Percentiles rank a stretch among this genome's conserved stretches.
These are phyloP conservation scores for Penicillium riverlandense DNA, from an alignment of 495 filamentous ascomycete genomes.

Conservation along the genomic window DNA sequence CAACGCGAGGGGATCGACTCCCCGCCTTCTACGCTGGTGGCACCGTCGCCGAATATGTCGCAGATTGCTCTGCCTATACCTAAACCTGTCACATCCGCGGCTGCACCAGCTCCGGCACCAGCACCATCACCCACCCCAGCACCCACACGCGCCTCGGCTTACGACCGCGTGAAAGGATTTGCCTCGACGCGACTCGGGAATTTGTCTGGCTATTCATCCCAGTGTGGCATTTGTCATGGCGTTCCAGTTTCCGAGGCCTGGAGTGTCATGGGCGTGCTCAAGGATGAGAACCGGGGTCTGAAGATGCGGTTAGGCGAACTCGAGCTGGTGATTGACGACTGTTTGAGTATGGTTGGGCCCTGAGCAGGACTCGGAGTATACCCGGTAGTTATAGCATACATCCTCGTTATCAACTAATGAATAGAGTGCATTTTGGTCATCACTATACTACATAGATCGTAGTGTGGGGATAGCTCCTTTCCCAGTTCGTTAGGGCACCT, in stretches of 20 bases:
- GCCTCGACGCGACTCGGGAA: conserved; percentile 28
- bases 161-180: conserved; percentile 36
- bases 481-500: not conserved
- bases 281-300: conserved; percentile 65
- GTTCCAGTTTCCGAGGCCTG: conserved; percentile 59
- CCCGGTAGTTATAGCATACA: no score
- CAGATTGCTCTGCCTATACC: conserved; percentile 28
- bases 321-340: conserved; percentile 64
- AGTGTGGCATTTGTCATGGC: conserved; percentile 55
- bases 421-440: not conserved
- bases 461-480: conserved; percentile 6
- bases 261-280: conserved; percentile 61
- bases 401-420: no score
- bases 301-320: conserved; percentile 61
- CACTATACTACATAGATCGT: not conserved
- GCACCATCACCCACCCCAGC: not conserved
- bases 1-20: conserved; percentile 46
- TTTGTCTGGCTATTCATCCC: conserved; percentile 27
- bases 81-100: conserved; percentile 10
- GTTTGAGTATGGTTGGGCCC: conserved; percentile 55
- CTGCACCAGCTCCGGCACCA: conserved; percentile 1
- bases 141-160: conserved; percentile 28
- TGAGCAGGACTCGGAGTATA: conserved; percentile 6
- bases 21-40: conserved; percentile 41
- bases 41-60: conserved; percentile 31